phyloP scores from a whole-genome alignment of 768 basidiomycete genomes.

The Podaxis carcinomalis region DNA sequence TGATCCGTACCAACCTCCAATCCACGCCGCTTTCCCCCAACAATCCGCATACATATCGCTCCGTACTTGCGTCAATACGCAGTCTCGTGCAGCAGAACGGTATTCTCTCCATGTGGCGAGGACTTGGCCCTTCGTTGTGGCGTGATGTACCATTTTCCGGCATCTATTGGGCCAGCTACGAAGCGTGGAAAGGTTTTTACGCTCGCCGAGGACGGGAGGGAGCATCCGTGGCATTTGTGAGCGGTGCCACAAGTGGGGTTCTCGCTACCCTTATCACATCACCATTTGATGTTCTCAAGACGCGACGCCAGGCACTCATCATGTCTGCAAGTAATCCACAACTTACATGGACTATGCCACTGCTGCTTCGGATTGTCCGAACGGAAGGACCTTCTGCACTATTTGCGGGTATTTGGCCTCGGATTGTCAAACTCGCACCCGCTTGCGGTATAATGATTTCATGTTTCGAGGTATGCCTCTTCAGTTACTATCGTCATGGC shows the following conservation, averaged over 20 bases:
- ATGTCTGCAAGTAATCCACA: constrained; percentile 50
- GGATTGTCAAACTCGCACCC: constrained; percentile 93
- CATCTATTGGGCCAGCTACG: constrained; percentile 95
- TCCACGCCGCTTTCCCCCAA: constrained; percentile 71
- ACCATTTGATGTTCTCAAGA: constrained; percentile 97
- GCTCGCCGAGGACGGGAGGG: constrained; percentile 50
- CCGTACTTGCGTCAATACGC: constrained; percentile 63
- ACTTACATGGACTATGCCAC: constrained; percentile 50
- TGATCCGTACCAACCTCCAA: constrained; percentile 90
- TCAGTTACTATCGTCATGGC: not conserved
- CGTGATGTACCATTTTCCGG: constrained; percentile 97
- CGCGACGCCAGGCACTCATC: constrained; percentile 80
- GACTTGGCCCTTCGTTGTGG: constrained; percentile 90
- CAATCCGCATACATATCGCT: constrained; percentile 73
- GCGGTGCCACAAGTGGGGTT: constrained; percentile 87
- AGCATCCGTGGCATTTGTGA: constrained; percentile 73
- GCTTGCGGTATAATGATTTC: constrained; percentile 99
- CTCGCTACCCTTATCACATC: constrained; percentile 85
- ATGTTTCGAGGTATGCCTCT: constrained; percentile 74
- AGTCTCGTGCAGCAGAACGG: constrained; percentile 61
- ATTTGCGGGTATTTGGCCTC: constrained; percentile 81
- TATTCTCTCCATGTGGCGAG: constrained; percentile 76
- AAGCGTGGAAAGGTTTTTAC: constrained; percentile 69
- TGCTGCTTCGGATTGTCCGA: constrained; percentile 65
- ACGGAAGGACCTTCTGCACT: constrained; percentile 78